A percentile compares a stretch with the other conserved stretches of the same genome.
Conservation (phyloP, 2,329 filamentous ascomycete species). For the Beauveria caledonica region DNA sequence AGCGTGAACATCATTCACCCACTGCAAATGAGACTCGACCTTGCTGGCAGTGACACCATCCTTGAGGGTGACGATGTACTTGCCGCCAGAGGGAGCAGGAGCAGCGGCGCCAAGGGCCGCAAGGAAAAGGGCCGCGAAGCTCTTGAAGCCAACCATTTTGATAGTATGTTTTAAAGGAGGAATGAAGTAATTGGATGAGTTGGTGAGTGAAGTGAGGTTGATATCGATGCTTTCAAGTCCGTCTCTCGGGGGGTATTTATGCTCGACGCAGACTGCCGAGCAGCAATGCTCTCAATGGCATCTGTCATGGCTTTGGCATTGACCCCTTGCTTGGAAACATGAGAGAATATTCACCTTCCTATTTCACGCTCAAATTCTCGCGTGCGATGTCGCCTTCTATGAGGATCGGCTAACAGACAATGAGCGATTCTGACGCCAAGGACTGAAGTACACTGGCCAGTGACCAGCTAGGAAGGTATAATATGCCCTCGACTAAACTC, state of each 20-base stretch:
- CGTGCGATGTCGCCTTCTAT: not conserved
- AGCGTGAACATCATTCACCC: slow-evolving; percentile 25
- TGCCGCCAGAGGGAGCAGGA: slow-evolving; percentile 17
- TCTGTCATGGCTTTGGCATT: not conserved
- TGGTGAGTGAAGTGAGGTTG: not conserved
- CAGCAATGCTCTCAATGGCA: not conserved
- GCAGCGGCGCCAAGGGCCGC: slow-evolving; percentile 11
- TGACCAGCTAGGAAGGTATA: slow-evolving; percentile 2
- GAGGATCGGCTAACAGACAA: not conserved
- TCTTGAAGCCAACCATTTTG: slow-evolving; percentile 16
- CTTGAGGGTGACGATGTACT: slow-evolving; percentile 40
- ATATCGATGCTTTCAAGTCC: not conserved
- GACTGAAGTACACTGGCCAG: not conserved
- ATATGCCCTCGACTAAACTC: not conserved
- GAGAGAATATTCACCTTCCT: not conserved
- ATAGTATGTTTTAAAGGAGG: not conserved
- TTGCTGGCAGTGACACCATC: slow-evolving; percentile 22
- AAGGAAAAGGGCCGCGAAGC: slow-evolving; percentile 14
- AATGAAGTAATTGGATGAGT: not conserved
- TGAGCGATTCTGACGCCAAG: not conserved
- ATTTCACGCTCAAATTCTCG: not conserved
- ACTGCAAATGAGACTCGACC: slow-evolving; percentile 27
- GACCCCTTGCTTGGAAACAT: not conserved
- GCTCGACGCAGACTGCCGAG: not conserved
- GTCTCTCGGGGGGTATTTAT: not conserved